phyloP scores from a whole-genome alignment of 192 early-diverging fungal species.

The Mortierella antarctica region DNA sequence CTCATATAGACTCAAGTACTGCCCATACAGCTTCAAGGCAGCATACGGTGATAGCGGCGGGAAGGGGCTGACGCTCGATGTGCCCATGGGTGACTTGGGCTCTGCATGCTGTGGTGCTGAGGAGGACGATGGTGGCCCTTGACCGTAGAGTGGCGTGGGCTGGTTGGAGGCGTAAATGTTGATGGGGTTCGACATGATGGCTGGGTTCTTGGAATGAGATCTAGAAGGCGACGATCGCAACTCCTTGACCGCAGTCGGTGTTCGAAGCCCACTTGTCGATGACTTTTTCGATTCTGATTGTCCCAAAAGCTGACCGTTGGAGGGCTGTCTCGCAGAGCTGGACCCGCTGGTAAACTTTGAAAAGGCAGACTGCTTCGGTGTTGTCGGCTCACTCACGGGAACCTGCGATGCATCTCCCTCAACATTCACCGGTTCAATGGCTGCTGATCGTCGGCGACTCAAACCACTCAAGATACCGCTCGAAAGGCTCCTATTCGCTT shows the following conservation, averaged over 20 bases:
- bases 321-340: background rate
- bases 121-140: constrained; percentile 14
- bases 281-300: constrained; percentile 35
- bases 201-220: constrained; percentile 12
- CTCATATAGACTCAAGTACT: constrained; percentile 85
- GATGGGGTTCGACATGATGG: constrained; percentile 22
- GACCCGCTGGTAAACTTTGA: background rate
- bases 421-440: background rate
- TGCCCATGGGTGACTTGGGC: constrained; percentile 4
- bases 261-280: constrained; percentile 38
- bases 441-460: constrained; percentile 2
- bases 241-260: constrained; percentile 44
- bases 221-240: constrained; percentile 35
- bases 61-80: constrained; percentile 5
- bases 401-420: background rate
- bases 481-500: constrained; percentile 35
- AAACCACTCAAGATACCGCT: constrained; percentile 27
- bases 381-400: constrained; percentile 7
- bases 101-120: background rate
- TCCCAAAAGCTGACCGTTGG: background rate
- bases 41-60: constrained; percentile 67
- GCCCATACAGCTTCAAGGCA: constrained; percentile 71
- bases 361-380: constrained; percentile 8
- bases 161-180: constrained; percentile 24
- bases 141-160: constrained; percentile 41